phyloP scores from a whole-genome alignment of 2,329 filamentous ascomycete species.

The Tolypocladium guangdongense region DNA sequence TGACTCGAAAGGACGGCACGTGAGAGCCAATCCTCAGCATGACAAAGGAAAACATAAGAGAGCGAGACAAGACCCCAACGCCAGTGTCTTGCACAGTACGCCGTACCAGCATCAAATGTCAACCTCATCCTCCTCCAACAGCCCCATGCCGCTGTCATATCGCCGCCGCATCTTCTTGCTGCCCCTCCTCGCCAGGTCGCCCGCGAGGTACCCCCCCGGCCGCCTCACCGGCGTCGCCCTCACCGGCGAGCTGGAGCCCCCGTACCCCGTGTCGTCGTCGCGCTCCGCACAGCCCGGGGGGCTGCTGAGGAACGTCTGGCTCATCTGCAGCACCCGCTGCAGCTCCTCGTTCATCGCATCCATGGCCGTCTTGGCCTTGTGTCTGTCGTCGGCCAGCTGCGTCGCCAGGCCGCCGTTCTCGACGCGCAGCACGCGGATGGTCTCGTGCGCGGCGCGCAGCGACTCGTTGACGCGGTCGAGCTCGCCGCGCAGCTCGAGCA shows the following conservation, averaged over 20 bases:
- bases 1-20: too few species aligned
- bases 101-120: conserved; percentile 13
- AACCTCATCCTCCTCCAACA: conserved; percentile 42
- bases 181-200: conserved; percentile 17
- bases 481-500: conserved; percentile 36
- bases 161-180: conserved; percentile 31
- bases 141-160: conserved; percentile 43
- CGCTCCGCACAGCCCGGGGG: not conserved
- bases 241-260: not conserved
- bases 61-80: not conserved
- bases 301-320: conserved; percentile 28
- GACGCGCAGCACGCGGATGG: conserved; percentile 31
- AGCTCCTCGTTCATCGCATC: conserved; percentile 41
- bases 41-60: not conserved
- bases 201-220: conserved; percentile 12
- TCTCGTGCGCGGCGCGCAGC: conserved; percentile 35
- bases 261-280: not conserved
- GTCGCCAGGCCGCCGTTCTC: conserved; percentile 31
- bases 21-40: too few species aligned
- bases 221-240: not conserved
- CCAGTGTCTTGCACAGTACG: not conserved
- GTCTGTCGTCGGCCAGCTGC: conserved; percentile 25
- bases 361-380: conserved; percentile 31
- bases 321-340: conserved; percentile 34
- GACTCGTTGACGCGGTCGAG: conserved; percentile 34